These are phyloP conservation scores for Linnemannia elongata DNA, from an alignment of 192 early-diverging fungal species.

Conservation along the genomic window DNA sequence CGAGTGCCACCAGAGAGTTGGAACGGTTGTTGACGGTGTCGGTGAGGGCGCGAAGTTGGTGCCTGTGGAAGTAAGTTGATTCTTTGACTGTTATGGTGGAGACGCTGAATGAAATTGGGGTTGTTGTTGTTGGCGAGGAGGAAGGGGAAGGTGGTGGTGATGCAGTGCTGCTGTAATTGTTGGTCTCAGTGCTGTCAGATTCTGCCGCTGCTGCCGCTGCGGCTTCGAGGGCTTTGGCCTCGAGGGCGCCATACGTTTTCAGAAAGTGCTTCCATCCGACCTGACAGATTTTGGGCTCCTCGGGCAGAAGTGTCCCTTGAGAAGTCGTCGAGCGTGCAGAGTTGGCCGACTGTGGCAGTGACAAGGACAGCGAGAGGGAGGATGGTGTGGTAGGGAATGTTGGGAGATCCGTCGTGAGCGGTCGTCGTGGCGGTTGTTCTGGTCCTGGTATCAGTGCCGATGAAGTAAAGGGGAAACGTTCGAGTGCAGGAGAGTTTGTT, in stretches of 20 bases:
- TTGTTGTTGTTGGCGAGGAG: too few relatives aligned
- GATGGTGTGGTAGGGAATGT: neutral
- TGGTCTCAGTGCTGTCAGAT: too few relatives aligned
- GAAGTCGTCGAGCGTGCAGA: neutral
- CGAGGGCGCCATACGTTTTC: neutral
- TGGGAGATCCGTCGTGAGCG: neutral
- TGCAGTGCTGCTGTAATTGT: too few relatives aligned
- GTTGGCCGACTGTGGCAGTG: neutral
- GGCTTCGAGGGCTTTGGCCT: neutral
- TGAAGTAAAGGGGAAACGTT: too few relatives aligned
- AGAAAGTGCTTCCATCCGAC: conserved; percentile 11
- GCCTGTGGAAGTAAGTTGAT: neutral
- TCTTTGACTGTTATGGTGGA: neutral
- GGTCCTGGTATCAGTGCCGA: neutral
- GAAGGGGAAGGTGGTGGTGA: too few relatives aligned
- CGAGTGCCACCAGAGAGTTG: neutral
- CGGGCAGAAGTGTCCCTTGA: neutral
- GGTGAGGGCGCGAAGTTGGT: neutral
- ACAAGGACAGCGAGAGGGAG: neutral
- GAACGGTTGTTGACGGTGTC: neutral
- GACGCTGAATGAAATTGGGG: neutral
- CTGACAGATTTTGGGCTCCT: neutral
- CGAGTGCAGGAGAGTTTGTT: neutral
- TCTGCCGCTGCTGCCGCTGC: neutral
- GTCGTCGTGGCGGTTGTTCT: neutral